phyloP scores from a whole-genome alignment of 768 basidiomycete species.

The Dacryopinax primogenitus region DNA sequence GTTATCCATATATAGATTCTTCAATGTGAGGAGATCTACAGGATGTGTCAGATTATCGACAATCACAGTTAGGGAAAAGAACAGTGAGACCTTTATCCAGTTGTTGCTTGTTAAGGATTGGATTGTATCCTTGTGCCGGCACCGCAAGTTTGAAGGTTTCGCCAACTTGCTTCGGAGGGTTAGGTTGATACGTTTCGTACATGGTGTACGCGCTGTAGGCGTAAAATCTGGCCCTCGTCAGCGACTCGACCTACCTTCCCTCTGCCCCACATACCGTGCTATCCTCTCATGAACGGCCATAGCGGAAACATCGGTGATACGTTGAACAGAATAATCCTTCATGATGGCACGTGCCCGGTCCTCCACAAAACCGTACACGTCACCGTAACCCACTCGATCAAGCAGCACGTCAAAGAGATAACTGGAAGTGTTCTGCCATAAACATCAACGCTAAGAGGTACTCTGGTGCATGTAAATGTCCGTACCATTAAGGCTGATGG shows the following conservation, averaged over 20 bases:
- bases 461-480: too few relatives aligned
- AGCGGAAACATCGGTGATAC: background rate
- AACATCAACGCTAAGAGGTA: background rate
- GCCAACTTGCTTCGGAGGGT: background rate
- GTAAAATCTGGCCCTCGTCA: background rate
- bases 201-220: background rate
- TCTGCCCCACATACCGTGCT: background rate
- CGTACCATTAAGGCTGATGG: background rate
- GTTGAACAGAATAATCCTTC: background rate
- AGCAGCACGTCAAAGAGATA: background rate
- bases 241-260: background rate
- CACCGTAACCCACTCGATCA: background rate
- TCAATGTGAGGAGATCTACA: background rate
- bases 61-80: background rate
- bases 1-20: background rate
- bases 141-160: background rate
- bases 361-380: background rate
- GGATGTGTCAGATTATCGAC: background rate
- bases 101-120: background rate
- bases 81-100: background rate
- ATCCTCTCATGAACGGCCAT: background rate
- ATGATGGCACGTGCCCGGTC: background rate
- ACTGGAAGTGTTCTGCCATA: background rate
- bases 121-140: background rate
- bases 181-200: background rate